Conservation (phyloP, 2,329 filamentous ascomycete species). For the Diplodia scrobiculata region DNA sequence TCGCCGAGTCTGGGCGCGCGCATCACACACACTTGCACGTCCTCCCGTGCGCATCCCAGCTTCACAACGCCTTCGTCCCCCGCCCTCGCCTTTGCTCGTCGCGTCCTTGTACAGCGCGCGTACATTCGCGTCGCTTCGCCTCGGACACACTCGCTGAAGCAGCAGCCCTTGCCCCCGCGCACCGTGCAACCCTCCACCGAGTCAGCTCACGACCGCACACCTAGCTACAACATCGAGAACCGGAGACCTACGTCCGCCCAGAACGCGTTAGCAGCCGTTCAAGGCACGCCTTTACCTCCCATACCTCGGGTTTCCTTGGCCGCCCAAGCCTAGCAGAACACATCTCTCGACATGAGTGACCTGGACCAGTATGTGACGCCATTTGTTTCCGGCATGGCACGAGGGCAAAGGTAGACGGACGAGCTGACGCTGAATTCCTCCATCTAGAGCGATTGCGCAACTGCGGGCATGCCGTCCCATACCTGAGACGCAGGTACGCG, state of each 20-base stretch:
- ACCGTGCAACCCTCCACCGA: neutral
- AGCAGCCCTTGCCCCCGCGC: neutral
- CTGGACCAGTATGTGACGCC: conserved; percentile 72
- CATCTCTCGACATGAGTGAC: conserved; percentile 73
- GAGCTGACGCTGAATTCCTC: conserved; percentile 4
- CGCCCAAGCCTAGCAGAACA: conserved; percentile 1
- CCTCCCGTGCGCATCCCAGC: neutral
- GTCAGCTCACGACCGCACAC: conserved; percentile 1
- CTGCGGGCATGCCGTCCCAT: conserved; percentile 94
- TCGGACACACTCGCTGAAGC: neutral
- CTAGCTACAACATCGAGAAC: neutral
- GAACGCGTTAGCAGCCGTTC: neutral
- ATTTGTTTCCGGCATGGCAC: neutral
- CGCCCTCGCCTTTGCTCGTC: neutral
- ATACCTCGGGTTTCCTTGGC: neutral
- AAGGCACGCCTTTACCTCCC: neutral
- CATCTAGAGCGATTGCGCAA: conserved; percentile 81
- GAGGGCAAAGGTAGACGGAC: neutral
- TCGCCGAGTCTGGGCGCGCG: neutral
- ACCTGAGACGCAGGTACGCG: conserved; percentile 90
- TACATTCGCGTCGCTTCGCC: neutral
- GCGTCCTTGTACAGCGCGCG: neutral
- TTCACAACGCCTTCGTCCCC: neutral
- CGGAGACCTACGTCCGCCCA: neutral
- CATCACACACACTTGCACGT: neutral